phyloP scores from a whole-genome alignment of 2,329 filamentous ascomycete genomes.

The Ustulina deusta region DNA sequence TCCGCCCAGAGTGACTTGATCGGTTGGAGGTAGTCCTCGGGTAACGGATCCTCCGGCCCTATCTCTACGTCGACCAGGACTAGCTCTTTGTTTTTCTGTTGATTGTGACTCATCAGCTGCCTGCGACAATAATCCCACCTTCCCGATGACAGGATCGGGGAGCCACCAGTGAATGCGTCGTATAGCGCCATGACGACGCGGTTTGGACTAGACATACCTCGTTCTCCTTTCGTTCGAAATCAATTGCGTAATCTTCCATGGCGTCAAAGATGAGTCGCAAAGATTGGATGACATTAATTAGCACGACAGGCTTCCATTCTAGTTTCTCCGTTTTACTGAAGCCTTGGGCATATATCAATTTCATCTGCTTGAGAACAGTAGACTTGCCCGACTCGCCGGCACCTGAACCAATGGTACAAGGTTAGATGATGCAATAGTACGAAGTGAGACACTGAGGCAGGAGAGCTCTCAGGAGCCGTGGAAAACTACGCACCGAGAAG shows the following conservation, averaged over 20 bases:
- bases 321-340: slow-evolving; percentile 91
- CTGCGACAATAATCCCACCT: slow-evolving; percentile 22
- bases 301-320: slow-evolving; percentile 95
- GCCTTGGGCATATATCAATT: slow-evolving; percentile 92
- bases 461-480: slow-evolving; percentile 29
- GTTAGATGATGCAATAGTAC: slow-evolving; percentile 43
- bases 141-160: not conserved
- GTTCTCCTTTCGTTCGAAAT: slow-evolving; percentile 82
- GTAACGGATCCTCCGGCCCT: slow-evolving; percentile 82
- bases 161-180: not conserved
- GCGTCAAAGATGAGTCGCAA: slow-evolving; percentile 91
- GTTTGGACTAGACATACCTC: slow-evolving; percentile 67
- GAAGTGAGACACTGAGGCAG: slow-evolving; percentile 38
- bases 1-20: slow-evolving; percentile 89
- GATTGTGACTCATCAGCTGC: slow-evolving; percentile 34
- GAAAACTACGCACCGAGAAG: slow-evolving; percentile 77
- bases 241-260: slow-evolving; percentile 85
- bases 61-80: slow-evolving; percentile 86
- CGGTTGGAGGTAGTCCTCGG: slow-evolving; percentile 80
- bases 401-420: slow-evolving; percentile 64
- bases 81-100: slow-evolving; percentile 80
- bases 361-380: slow-evolving; percentile 98
- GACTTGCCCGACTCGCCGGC: slow-evolving; percentile 97
- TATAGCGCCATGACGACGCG: not conserved
- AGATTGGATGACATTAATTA: slow-evolving; percentile 92